Conservation (phyloP, 495 filamentous ascomycete genomes). For the Evansstolkia leycettana region DNA sequence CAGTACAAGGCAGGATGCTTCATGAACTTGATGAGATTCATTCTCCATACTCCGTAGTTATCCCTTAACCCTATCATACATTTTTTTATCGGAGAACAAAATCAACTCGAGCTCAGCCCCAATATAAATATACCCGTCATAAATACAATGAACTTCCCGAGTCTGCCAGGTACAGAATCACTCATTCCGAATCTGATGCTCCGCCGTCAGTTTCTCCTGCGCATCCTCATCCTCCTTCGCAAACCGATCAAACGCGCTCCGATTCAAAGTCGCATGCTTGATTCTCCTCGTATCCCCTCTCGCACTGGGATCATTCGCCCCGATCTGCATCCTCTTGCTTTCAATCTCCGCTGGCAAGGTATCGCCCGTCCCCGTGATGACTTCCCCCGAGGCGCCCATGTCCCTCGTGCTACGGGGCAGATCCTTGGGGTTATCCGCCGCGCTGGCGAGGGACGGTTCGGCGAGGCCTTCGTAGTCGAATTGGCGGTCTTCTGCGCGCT, state of each 20-base stretch:
- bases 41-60: too few relatives aligned
- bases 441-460: constrained; percentile 24
- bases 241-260: constrained; percentile 28
- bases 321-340: constrained; percentile 29
- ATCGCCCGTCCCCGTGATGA: constrained; percentile 40
- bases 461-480: constrained; percentile 21
- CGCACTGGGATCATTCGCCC: constrained; percentile 19
- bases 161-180: too few relatives aligned
- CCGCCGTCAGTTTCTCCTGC: background rate
- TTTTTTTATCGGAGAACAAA: too few relatives aligned
- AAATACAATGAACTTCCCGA: too few relatives aligned
- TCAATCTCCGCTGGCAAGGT: constrained; percentile 31
- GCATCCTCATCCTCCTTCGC: constrained; percentile 15
- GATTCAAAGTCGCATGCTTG: constrained; percentile 31
- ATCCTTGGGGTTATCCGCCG: constrained; percentile 39
- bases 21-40: too few relatives aligned
- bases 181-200: too few relatives aligned
- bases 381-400: constrained; percentile 32
- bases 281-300: constrained; percentile 24
- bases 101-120: too few relatives aligned
- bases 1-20: too few relatives aligned
- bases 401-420: constrained; percentile 38
- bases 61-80: too few relatives aligned
- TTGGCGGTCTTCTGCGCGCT: constrained; percentile 19
- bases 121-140: too few relatives aligned